These are phyloP conservation scores for Carex arenaria DNA, from an alignment of 202 grass and related monocot species.

Conservation along the genomic window DNA sequence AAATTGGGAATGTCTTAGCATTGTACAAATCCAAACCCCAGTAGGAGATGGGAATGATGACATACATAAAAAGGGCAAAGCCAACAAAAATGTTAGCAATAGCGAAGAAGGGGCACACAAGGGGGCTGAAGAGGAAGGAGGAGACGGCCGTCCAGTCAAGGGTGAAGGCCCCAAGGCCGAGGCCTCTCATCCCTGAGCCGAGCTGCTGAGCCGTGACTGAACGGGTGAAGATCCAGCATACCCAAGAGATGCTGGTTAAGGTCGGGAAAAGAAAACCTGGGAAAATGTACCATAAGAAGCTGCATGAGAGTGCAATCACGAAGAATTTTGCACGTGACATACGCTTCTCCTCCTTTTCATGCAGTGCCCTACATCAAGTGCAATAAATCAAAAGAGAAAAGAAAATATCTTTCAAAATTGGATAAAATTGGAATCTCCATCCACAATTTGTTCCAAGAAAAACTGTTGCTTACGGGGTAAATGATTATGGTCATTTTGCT, in stretches of 20 bases:
- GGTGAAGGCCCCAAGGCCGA: slow-evolving; percentile 62
- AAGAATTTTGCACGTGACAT: slow-evolving; percentile 88
- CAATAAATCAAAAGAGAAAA: background rate
- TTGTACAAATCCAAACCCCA: slow-evolving; percentile 62
- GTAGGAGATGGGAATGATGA: slow-evolving; percentile 48
- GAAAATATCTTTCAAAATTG: background rate
- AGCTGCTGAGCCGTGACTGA: slow-evolving; percentile 80
- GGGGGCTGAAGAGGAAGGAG: slow-evolving; percentile 60
- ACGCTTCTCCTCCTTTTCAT: slow-evolving; percentile 56
- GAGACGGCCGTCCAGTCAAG: slow-evolving; percentile 64
- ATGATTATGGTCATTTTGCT: background rate
- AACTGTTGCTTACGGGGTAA: background rate
- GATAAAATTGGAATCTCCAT: background rate
- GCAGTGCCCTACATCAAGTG: slow-evolving; percentile 54
- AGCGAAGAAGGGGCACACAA: slow-evolving; percentile 69
- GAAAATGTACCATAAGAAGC: slow-evolving; percentile 67
- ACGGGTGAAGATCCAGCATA: slow-evolving; percentile 69
- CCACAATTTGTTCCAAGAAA: background rate
- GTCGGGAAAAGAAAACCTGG: slow-evolving; percentile 78
- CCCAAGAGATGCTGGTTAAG: slow-evolving; percentile 50
- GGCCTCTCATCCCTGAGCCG: slow-evolving; percentile 61
- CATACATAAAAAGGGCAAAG: slow-evolving; percentile 49
- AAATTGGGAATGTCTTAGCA: slow-evolving; percentile 53
- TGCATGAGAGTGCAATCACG: slow-evolving; percentile 70
- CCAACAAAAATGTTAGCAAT: slow-evolving; percentile 61